Conservation (phyloP, 2,329 filamentous ascomycete species). For the Triangularia verruculosa region DNA sequence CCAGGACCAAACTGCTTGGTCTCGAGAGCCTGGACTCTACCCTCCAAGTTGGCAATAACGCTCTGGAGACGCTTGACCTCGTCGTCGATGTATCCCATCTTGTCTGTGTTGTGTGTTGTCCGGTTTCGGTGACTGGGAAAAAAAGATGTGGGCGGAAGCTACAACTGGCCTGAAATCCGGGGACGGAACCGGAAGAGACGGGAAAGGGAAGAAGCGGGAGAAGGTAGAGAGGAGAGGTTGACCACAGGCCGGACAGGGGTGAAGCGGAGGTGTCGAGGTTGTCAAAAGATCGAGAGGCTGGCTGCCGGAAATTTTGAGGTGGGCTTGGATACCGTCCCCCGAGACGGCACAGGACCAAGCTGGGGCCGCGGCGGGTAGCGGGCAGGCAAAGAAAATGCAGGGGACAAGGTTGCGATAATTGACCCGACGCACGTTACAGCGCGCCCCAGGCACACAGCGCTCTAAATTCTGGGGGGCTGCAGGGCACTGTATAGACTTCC, state of each 20-base stretch:
- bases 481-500: not conserved
- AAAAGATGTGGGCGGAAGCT: not conserved
- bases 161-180: conserved; percentile 9
- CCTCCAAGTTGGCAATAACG: conserved; percentile 79
- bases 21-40: conserved; percentile 83
- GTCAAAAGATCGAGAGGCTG: conserved; percentile 13
- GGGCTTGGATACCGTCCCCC: conserved; percentile 12
- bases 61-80: conserved; percentile 82
- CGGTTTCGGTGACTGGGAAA: conserved; percentile 21
- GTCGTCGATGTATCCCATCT: conserved; percentile 87
- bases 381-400: conserved; percentile 14
- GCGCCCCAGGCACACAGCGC: not conserved
- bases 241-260: conserved; percentile 1
- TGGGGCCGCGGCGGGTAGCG: conserved; percentile 6
- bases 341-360: not conserved
- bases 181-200: not conserved
- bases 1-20: conserved; percentile 58
- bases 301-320: conserved; percentile 22
- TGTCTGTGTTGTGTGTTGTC: conserved; percentile 31
- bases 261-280: conserved; percentile 13
- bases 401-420: conserved; percentile 24
- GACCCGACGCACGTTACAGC: conserved; percentile 10
- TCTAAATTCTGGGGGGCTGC: conserved; percentile 5
- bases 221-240: conserved; percentile 9
- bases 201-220: conserved; percentile 10